These are phyloP conservation scores for Trichoderma sp. DNA, from an alignment of 2,329 filamentous ascomycete genomes.

Conservation along the genomic window DNA sequence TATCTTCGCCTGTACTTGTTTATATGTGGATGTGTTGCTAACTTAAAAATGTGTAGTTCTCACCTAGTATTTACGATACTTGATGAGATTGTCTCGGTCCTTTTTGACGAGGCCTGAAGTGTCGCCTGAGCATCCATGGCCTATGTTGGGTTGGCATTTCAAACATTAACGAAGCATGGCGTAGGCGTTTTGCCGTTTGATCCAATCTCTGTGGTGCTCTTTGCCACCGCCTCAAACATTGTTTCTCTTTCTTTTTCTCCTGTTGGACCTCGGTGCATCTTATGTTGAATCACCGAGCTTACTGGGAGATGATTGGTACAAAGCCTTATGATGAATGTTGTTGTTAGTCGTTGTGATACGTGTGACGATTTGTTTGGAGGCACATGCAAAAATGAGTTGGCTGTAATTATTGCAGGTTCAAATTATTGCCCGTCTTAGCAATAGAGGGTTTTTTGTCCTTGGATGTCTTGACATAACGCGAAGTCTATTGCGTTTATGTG, in stretches of 20 bases:
- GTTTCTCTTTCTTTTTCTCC: background rate
- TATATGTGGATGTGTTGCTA: conserved; percentile 17
- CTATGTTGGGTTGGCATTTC: background rate
- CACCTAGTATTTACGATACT: conserved; percentile 69
- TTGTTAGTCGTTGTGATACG: background rate
- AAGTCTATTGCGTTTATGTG: background rate
- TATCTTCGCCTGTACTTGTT: background rate
- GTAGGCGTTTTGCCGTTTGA: conserved; percentile 13
- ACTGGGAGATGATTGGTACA: background rate
- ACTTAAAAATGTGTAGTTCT: conserved; percentile 44
- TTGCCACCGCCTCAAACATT: no score
- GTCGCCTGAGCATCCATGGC: background rate
- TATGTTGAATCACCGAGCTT: background rate
- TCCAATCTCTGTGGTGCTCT: background rate
- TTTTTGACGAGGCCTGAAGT: conserved; percentile 51
- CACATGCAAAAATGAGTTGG: background rate
- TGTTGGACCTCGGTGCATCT: background rate
- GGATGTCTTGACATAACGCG: background rate
- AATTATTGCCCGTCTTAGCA: background rate
- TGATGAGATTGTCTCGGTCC: conserved; percentile 64
- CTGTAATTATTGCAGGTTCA: background rate
- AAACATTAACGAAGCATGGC: conserved; percentile 14
- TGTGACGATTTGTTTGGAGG: background rate
- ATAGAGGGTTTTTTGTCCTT: background rate
- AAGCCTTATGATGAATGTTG: background rate